Evolutionary conservation across 2,329 filamentous ascomycete species (phyloP).

Genomic region (Chaetothyriales sp.): DNA sequence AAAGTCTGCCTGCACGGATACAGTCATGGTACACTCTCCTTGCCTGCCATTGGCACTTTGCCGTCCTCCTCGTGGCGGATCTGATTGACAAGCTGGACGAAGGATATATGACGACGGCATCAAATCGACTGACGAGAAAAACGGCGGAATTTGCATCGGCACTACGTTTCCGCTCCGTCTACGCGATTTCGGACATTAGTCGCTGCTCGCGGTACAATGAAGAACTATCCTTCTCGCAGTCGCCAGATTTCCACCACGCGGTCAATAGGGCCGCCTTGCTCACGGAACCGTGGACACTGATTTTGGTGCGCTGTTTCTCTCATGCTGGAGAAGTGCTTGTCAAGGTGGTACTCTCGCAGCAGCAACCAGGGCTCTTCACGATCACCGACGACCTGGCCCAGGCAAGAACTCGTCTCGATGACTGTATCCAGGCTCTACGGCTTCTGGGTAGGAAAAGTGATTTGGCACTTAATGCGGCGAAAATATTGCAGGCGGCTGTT

Average conservation of each 20-base stretch:
- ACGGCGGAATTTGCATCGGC: conserved; percentile 3
- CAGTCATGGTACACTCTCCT: conserved; percentile 49
- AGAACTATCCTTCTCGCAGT: conserved; percentile 6
- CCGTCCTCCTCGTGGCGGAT: conserved; percentile 42
- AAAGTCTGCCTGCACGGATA: conserved; percentile 38
- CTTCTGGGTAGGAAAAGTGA: conserved; percentile 44
- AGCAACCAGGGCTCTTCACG: conserved; percentile 16
- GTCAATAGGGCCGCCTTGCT: conserved; percentile 43
- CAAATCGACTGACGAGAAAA: conserved; percentile 5
- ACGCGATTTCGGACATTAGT: conserved; percentile 9
- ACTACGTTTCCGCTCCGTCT: conserved; percentile 4
- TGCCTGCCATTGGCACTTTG: conserved; percentile 45
- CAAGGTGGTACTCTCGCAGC: conserved; percentile 2
- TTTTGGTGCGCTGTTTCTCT: conserved; percentile 19
- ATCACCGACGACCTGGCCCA: conserved; percentile 14
- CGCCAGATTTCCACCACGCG: conserved; percentile 36
- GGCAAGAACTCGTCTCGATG: conserved; percentile 29
- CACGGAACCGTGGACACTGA: conserved; percentile 47
- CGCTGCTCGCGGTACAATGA: conserved; percentile 5
- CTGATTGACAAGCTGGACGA: conserved; percentile 39
- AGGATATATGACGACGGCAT: conserved; percentile 15
- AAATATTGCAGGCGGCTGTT: conserved; percentile 1
- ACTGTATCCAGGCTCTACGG: conserved; percentile 41
- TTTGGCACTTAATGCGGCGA: conserved; percentile 31
- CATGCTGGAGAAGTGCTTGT: conserved; percentile 6